Base-by-base conservation (phyloP, 768 basidiomycete species). In the Rhodotorula graminis region DNA sequence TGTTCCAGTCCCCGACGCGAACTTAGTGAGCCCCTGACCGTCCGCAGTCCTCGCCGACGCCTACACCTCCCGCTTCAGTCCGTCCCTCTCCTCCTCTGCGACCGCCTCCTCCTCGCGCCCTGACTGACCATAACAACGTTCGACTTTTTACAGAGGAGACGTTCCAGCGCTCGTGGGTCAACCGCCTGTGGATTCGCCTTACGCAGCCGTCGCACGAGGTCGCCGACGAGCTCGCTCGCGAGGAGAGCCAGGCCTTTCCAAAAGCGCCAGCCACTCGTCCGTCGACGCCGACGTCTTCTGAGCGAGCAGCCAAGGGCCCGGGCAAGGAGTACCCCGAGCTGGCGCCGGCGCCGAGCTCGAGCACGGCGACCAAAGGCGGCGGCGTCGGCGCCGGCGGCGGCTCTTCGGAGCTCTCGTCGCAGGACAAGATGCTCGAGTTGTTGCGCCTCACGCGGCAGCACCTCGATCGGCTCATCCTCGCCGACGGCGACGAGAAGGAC, bases 11-110 rank as follows among this genome's bases (percentile, higher is more conserved):
- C n/a, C n/a, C n/a, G n/a, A n/a, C n/a, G n/a, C n/a, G n/a, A n/a
- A n/a, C n/a, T n/a, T n/a, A n/a, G n/a, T n/a, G n/a, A n/a, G n/a
- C n/a, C n/a, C n/a, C n/a, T n/a, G n/a, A n/a, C n/a, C n/a, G n/a
- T 9, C 53, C 53, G 53, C 67, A 14, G 50, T 73, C n/a, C 58
- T 73, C 15, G 68, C 72, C 18, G 72, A 73, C 57, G 68, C 61
- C 1, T 69, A 70, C 64, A 37, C 47, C 15, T 12, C 37, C 11
- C 47, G 65, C 15, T 73, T 70, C 65, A 65, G 69, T 64, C 14
- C 19, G 68, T 47, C 46, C 52, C 21, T 37, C 21, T 7, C 37
- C 12, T 33, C 31, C 25, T 58, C 8, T 46, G 6, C 27, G 21
- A 44, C 4, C 19, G 29, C 7, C 31, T 5, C 21, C 16, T 8